Evolutionary conservation across 139 green algal genomes (phyloP), one percentile per base, ranked within the genome.

Genomic region (Chlorella sp.): DNA sequence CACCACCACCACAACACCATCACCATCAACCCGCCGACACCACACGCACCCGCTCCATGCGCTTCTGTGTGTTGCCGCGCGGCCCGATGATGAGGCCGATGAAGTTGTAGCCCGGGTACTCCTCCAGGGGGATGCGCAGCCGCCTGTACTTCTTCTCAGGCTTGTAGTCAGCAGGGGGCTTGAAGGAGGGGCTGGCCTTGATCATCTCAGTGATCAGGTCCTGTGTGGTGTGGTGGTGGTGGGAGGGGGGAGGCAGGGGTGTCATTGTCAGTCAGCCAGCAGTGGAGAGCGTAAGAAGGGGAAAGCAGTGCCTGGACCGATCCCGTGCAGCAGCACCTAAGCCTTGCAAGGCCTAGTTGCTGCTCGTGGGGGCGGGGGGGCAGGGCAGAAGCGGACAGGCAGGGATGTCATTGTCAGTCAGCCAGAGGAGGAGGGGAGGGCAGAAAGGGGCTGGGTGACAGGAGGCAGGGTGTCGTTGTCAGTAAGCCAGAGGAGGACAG

Each of bases 71-170:
- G 55, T 79, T 79, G 17, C 74, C 74, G 6, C 93, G 87, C 27
- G 93, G 93, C 3, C 93, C 93, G 23, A 98, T 97, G 87, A 98
- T 97, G 20, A 98, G 83, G 4, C 93, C 93, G 70, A 98, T 96
- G 79, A 97, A 98, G 77, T 98, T 98, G 87, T 95, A 97, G 66
- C 85, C 91, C 83, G 93, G 81, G 78, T 91, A 95, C 32, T 96
- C 87, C 22, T 93, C 90, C 42, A 91, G 67, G 0, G 93, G 93
- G 33, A 98, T 95, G 75, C 82, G 93, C 36, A 98, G 85, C 79
- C 95, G 97, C 23, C 82, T 78, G 33, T 75, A 83, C 77, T 93
- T 92, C 81, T 96, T 94, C 55, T 88, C 74, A 1, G 91, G 88
- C 50, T 87, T 76, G 73, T 88, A 94, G 78, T 94, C 92, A 33